Percentiles rank a stretch among this genome's conserved stretches.
phyloP scores from a whole-genome alignment of 768 basidiomycete genomes.

The Tulasnella sp. region DNA sequence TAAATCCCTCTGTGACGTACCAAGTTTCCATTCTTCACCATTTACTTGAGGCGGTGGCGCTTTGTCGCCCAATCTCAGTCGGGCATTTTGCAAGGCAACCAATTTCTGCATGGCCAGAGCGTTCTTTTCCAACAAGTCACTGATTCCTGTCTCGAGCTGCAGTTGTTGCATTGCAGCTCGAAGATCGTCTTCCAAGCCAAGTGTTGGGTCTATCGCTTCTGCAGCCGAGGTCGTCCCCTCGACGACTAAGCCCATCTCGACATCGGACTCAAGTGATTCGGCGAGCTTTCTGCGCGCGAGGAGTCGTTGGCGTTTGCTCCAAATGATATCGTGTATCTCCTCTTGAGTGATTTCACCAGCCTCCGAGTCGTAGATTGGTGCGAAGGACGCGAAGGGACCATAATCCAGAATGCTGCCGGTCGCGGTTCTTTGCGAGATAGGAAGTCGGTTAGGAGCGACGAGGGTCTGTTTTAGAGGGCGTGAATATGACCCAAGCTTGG shows the following conservation, averaged over 20 bases:
- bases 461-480: conserved; percentile 17
- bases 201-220: conserved; percentile 15
- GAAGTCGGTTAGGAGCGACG: conserved; percentile 1
- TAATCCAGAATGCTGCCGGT: conserved; percentile 69
- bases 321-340: conserved; percentile 48
- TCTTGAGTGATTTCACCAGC: conserved; percentile 56
- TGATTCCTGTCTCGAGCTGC: conserved; percentile 56
- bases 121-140: conserved; percentile 57
- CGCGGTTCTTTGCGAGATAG: conserved; percentile 40
- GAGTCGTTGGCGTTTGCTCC: conserved; percentile 34
- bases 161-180: conserved; percentile 40
- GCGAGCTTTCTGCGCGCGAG: conserved; percentile 8
- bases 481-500: conserved; percentile 50
- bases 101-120: conserved; percentile 49
- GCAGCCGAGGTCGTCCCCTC: conserved; percentile 5
- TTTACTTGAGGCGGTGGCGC: conserved; percentile 34
- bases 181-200: conserved; percentile 15
- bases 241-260: conserved; percentile 2
- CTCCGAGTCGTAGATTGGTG: conserved; percentile 67
- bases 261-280: not conserved
- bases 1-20: conserved; percentile 31
- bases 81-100: conserved; percentile 49
- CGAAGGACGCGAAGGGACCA: conserved; percentile 62
- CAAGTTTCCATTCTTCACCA: conserved; percentile 76
- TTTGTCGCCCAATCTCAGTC: conserved; percentile 32